These are phyloP conservation scores for Zygoascus tannicola DNA, from an alignment of 805 yeast species.

Conservation along the genomic window DNA sequence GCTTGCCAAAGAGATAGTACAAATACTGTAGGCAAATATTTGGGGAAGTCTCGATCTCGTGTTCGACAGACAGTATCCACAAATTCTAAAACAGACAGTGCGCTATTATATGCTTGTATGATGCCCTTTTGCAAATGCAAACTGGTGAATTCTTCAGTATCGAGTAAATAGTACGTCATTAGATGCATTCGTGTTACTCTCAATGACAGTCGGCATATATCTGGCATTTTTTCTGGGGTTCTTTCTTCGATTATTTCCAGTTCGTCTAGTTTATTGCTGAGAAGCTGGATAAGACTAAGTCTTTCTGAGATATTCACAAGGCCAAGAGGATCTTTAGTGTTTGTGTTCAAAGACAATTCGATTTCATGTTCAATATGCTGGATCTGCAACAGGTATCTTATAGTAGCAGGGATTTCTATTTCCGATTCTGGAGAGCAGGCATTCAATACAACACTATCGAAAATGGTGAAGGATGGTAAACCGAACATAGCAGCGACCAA, in stretches of 20 bases:
- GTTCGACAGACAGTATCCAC: conserved; percentile 47
- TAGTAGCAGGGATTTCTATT: conserved; percentile 43
- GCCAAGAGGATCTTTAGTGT: conserved; percentile 57
- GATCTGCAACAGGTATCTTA: conserved; percentile 71
- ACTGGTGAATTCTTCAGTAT: conserved; percentile 32
- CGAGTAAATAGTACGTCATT: conserved; percentile 72
- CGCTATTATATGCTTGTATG: conserved; percentile 70
- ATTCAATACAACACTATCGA: conserved; percentile 59
- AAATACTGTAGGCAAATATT: conserved; percentile 68
- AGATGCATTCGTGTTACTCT: conserved; percentile 73
- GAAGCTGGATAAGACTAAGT: conserved; percentile 60
- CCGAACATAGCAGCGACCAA: conserved; percentile 88
- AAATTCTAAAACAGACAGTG: conserved; percentile 61
- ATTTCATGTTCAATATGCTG: conserved; percentile 82
- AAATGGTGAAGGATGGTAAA: conserved; percentile 83
- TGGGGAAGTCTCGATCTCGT: conserved; percentile 53
- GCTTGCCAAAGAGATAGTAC: conserved; percentile 87
- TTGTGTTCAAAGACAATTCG: conserved; percentile 64
- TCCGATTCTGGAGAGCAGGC: conserved; percentile 42
- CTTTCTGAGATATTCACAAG: conserved; percentile 60
- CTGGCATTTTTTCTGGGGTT: conserved; percentile 4
- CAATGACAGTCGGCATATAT: conserved; percentile 42
- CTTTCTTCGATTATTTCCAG: conserved; percentile 39
- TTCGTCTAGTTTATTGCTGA: conserved; percentile 66
- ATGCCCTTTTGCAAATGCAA: conserved; percentile 66